Base-by-base conservation (phyloP, 345 rosid species). In the Jatropha curcas region DNA sequence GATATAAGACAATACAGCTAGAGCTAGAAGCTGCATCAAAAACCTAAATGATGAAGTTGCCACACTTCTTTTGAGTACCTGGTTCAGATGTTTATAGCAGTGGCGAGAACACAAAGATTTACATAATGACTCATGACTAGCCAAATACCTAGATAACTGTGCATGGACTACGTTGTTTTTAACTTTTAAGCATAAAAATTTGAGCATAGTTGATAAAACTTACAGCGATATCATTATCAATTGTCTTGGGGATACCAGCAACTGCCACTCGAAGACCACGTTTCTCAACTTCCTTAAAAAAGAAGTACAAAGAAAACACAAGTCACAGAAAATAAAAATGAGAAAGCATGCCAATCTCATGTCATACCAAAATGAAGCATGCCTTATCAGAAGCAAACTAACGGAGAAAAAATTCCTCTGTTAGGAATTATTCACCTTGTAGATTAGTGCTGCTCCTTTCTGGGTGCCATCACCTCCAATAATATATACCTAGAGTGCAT, bases 391-490 rank as follows among this genome's bases (percentile, higher is more conserved):
- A 20, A 61, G 55, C n/a, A 64, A 62, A 17, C 24, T 39, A 60
- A 24, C 13, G n/a, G 52, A 30, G 33, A 16, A 77, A 66, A 20
- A 7, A 63, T 20, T 12, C 24, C 28, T 34, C 19, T 51, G 22
- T 48, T 17, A 37, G 31, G 55, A 63, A 56, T 16, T n/a, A 65
- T 62, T 74, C 75, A 90, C 98, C 90, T 94, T 56, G 77, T 86
- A 90, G 75, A 94, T 90, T 43, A 73, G 83, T 79, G 88, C 92
- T 46, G 97, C 98, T 71, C 97, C 96, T 65, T 75, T 87, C 57
- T 90, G 98, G 3, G 98, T 94, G 62, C 97, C 98, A 79, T 92
- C 94, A 71, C 97, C 98, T 71, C 98, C 98, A 74, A 94, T 89
- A 55, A 94, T 89, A 81, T 94, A 94, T 58, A 94, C 97, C 97